A percentile compares a stretch with the other conserved stretches of the same genome.
phyloP scores from a whole-genome alignment of 176 grass and related monocot species.

The Pontederia paniculata region DNA sequence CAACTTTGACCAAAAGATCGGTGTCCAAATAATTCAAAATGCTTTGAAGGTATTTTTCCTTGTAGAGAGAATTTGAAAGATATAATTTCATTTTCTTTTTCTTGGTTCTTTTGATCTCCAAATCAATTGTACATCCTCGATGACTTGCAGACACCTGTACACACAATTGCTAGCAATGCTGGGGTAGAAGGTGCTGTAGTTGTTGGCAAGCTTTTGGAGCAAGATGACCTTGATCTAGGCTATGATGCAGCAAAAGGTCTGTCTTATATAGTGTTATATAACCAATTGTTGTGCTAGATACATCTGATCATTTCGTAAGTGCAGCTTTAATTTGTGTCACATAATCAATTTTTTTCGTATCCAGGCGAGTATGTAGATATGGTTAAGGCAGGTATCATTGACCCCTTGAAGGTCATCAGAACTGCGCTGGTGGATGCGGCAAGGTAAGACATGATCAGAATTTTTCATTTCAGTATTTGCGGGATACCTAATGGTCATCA shows the following conservation, averaged over 20 bases:
- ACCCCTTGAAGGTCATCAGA: conserved; percentile 94
- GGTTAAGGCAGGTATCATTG: conserved; percentile 95
- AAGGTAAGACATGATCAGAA: conserved; percentile 31
- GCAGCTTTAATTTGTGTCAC: neutral
- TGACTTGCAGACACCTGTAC: conserved; percentile 61
- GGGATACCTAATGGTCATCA: neutral
- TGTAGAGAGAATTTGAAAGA: neutral
- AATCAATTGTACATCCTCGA: neutral
- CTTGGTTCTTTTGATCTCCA: neutral
- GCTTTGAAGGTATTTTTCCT: conserved; percentile 59
- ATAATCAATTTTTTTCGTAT: neutral
- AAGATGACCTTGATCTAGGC: conserved; percentile 75
- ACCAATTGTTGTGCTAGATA: too few relatives aligned
- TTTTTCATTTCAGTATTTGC: neutral
- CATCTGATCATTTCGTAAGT: too few relatives aligned
- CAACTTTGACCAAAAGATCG: conserved; percentile 99
- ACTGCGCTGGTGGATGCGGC: conserved; percentile 97
- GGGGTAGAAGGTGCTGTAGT: conserved; percentile 91
- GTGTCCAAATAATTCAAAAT: conserved; percentile 98
- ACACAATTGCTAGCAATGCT: conserved; percentile 89
- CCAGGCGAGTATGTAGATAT: conserved; percentile 91
- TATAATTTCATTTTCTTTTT: neutral
- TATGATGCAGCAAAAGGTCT: conserved; percentile 95
- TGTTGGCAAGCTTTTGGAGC: conserved; percentile 95
- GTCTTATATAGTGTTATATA: neutral